A percentile compares a stretch with the other conserved stretches of the same genome.
phyloP scores from a whole-genome alignment of 1,139 yeast genomes.

The Yamadazyma aaseri region DNA sequence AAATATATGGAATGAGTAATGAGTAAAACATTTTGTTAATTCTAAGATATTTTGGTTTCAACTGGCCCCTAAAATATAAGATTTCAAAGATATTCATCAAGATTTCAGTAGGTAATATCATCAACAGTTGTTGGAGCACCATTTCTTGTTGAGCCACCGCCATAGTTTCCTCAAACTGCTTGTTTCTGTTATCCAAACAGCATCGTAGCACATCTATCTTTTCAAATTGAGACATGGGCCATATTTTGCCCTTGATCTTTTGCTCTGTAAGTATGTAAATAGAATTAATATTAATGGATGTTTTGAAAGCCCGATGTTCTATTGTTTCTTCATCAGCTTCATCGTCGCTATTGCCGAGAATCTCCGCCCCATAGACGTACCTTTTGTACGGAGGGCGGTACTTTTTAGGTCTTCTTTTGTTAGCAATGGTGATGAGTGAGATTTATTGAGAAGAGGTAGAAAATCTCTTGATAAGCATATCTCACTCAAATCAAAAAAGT shows the following conservation, averaged over 20 bases:
- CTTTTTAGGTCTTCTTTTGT: conserved; percentile 83
- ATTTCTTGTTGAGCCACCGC: conserved; percentile 15
- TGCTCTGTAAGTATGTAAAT: conserved; percentile 34
- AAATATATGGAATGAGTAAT: conserved; percentile 60
- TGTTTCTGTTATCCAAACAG: conserved; percentile 25
- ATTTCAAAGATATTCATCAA: conserved; percentile 51
- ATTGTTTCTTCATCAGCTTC: conserved; percentile 35
- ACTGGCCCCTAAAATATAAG: conserved; percentile 29
- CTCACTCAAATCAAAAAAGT: too few species aligned
- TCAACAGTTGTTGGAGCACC: conserved; percentile 14
- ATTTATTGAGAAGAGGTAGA: too few species aligned
- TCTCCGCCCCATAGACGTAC: conserved; percentile 66
- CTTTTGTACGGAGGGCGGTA: conserved; percentile 72
- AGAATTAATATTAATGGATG: conserved; percentile 31
- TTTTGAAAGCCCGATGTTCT: conserved; percentile 24
- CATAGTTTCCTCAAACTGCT: conserved; percentile 15
- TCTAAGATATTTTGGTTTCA: conserved; percentile 53
- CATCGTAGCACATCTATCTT: conserved; percentile 45
- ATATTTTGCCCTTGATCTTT: conserved; percentile 25
- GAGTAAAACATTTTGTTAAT: conserved; percentile 63
- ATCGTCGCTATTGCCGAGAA: conserved; percentile 28
- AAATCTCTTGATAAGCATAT: too few species aligned
- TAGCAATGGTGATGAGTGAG: conserved; percentile 57
- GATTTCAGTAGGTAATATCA: conserved; percentile 60
- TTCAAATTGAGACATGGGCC: conserved; percentile 48